Evolutionary conservation across 2,329 filamentous ascomycete genomes (phyloP), one percentile per base, ranked within the genome.

Genomic region (Cryphonectria japonica): DNA sequence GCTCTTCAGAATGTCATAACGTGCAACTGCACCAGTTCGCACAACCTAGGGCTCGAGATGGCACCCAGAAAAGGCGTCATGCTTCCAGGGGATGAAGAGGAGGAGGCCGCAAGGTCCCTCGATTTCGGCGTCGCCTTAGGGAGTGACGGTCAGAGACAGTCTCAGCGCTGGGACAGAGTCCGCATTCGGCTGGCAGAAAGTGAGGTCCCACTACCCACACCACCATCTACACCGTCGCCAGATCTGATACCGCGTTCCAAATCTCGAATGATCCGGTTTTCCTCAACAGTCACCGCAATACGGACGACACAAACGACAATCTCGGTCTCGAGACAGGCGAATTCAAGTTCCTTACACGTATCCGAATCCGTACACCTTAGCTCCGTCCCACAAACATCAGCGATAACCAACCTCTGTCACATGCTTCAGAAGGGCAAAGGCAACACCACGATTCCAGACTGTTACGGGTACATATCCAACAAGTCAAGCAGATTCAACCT

Each of bases 401-500:
- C 50, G 8, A 52, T 67, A 22, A 67, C 65, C 16, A 43, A 67
- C n/a, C 65, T 67, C 9, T 67, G 65, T 26, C 46, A 43, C 22
- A 32, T 43, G 14, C 52, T 67, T 13, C 65, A 29, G 8, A 60
- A 59, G 13, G 50, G 65, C 13, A 59, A 67, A 46, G 34, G 34
- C 32, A 59, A 37, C 8, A n/a, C 50, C 2, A 32, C 52, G 13
- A 46, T 39, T 54, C 19, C 32, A 39, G 65, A 67, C 22, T 67
- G 22, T 32, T 67, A 19, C n/a, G 65, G 65, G 13, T 41, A 67
- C n/a, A 67, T 67, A n/a, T 67, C 65, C n/a, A 43, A 32, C 52
- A 67, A 11, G n/a, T 11, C 65, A 11, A 43, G 34, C n/a, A 59
- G 22, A 46, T 67, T 57, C 65, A 67, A 59, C 29, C 52, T 67